These are phyloP conservation scores for Mycena crocata DNA, from an alignment of 768 basidiomycete species.

Conservation along the genomic window DNA sequence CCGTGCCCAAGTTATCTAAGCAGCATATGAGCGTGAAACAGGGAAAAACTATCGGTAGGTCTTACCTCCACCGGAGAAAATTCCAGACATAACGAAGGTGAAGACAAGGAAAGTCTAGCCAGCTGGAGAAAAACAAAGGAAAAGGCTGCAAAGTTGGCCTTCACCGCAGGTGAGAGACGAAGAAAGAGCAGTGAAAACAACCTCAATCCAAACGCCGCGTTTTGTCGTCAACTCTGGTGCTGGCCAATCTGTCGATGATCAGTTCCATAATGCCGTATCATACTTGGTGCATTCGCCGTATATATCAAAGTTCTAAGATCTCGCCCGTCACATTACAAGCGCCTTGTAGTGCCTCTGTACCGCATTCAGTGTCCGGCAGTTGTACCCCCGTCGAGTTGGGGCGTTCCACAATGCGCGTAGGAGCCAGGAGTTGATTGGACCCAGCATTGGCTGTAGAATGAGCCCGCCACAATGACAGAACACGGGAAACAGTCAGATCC, in stretches of 20 bases:
- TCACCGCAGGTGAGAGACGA: slow-evolving; percentile 11
- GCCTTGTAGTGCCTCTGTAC: no score
- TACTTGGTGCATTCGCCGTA: neutral
- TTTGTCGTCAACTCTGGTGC: neutral
- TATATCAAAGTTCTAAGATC: no score
- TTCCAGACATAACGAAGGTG: slow-evolving; percentile 15
- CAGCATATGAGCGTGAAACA: neutral
- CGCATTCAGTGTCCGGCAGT: no score
- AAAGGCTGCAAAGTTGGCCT: neutral
- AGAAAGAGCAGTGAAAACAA: neutral
- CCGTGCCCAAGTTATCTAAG: slow-evolving; percentile 3
- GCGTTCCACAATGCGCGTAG: no score
- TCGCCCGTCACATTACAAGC: no score
- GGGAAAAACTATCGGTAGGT: neutral
- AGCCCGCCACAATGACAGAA: no score
- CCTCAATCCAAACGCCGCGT: neutral
- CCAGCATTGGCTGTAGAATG: no score
- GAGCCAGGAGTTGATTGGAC: no score
- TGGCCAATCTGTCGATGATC: neutral
- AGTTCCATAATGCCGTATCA: neutral
- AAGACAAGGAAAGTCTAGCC: neutral
- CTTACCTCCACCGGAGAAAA: slow-evolving; percentile 13
- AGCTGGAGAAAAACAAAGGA: neutral
- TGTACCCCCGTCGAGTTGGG: no score
- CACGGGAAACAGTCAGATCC: no score